phyloP scores from a whole-genome alignment of 2,329 filamentous ascomycete genomes.

The Fusarium mangiferae region DNA sequence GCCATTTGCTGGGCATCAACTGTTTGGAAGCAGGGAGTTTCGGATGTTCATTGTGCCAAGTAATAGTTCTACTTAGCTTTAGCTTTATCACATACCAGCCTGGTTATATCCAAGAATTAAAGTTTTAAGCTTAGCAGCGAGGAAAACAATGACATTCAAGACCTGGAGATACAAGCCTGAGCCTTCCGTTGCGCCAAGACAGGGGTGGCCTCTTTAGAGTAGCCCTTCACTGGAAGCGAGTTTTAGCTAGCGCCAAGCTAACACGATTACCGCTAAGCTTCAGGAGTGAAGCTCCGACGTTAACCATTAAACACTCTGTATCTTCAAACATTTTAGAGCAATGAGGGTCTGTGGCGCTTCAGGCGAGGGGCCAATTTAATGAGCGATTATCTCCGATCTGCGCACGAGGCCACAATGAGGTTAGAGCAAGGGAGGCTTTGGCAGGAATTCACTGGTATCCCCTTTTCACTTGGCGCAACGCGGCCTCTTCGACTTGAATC shows the following conservation, averaged over 20 bases:
- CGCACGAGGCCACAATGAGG: not conserved
- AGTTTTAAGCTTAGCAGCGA: not conserved
- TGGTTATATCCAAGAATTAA: not conserved
- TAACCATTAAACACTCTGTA: not conserved
- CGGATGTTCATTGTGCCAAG: not conserved
- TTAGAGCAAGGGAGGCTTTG: not conserved
- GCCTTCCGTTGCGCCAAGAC: not conserved
- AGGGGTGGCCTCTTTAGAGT: not conserved
- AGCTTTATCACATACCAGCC: not conserved
- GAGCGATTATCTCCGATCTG: not conserved
- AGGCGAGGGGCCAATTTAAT: not conserved
- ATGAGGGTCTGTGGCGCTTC: not conserved
- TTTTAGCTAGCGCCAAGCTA: not conserved
- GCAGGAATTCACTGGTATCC: not conserved
- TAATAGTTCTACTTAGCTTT: no score
- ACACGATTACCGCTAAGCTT: not conserved
- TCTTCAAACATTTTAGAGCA: not conserved
- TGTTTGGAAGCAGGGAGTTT: no score
- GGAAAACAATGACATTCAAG: not conserved
- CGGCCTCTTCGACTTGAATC: not conserved
- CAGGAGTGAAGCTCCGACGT: not conserved
- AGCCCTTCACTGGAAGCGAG: not conserved
- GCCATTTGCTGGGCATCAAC: not conserved
- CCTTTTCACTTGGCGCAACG: not conserved
- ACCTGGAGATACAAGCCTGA: not conserved